Conservation (phyloP, 805 yeast genomes). For the Ogataea zsoltii region DNA sequence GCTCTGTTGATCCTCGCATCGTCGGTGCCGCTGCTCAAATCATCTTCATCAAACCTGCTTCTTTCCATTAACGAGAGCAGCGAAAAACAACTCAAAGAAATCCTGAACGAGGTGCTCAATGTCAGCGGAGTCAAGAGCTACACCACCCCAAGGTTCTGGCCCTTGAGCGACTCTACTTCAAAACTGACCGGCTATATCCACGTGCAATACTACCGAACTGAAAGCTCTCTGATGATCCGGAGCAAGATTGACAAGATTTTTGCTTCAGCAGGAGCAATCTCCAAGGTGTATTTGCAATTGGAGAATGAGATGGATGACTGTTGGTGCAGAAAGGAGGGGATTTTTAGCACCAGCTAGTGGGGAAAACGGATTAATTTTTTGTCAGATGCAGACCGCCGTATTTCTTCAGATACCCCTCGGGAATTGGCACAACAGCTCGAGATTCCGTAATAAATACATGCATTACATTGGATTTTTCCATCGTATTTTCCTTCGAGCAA, state of each 20-base stretch:
- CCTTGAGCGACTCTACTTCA: slow-evolving; percentile 40
- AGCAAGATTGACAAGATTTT: slow-evolving; percentile 31
- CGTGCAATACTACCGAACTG: slow-evolving; percentile 58
- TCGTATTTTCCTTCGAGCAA: too few species aligned
- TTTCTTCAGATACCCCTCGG: too few species aligned
- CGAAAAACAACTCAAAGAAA: slow-evolving; percentile 62
- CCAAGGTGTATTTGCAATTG: slow-evolving; percentile 32
- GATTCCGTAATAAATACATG: background rate
- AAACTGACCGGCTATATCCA: slow-evolving; percentile 77
- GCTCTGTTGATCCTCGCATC: slow-evolving; percentile 78
- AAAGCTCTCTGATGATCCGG: slow-evolving; percentile 29
- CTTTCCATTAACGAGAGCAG: slow-evolving; percentile 54
- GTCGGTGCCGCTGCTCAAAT: slow-evolving; percentile 78
- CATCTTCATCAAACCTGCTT: slow-evolving; percentile 74
- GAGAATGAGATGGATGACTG: slow-evolving; percentile 42
- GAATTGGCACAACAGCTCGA: background rate
- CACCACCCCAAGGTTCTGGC: slow-evolving; percentile 93
- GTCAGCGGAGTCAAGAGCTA: slow-evolving; percentile 83
- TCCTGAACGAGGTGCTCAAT: slow-evolving; percentile 64
- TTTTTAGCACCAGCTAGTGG: slow-evolving; percentile 26
- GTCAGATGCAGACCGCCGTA: too few species aligned
- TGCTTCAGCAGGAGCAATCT: slow-evolving; percentile 20
- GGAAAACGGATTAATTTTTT: too few species aligned
- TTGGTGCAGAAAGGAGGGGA: slow-evolving; percentile 37
- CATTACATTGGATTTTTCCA: too few species aligned